These are phyloP conservation scores for Zygosaccharomyces bailii DNA, from an alignment of 805 yeast species.

Conservation along the genomic window DNA sequence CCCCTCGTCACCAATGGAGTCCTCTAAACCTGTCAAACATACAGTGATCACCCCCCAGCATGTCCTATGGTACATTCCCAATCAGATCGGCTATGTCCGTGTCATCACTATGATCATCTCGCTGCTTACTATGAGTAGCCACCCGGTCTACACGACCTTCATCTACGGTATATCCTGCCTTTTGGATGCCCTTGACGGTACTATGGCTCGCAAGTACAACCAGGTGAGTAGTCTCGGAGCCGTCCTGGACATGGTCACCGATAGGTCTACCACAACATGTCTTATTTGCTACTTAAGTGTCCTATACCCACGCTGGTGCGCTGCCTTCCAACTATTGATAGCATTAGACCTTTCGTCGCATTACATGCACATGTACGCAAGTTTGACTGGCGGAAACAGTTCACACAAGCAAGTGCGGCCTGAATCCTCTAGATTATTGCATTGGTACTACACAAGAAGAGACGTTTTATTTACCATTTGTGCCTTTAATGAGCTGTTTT, in stretches of 20 bases:
- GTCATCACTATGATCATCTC: constrained; percentile 80
- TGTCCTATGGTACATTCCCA: constrained; percentile 81
- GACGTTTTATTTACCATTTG: constrained; percentile 83
- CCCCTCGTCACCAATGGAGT: neutral
- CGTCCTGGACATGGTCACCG: constrained; percentile 97
- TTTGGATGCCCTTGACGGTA: constrained; percentile 94
- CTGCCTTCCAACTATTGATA: constrained; percentile 74
- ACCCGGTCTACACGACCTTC: constrained; percentile 73
- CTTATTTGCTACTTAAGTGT: constrained; percentile 81
- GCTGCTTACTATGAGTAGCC: constrained; percentile 73
- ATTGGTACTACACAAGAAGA: constrained; percentile 83
- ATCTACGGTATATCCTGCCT: constrained; percentile 85
- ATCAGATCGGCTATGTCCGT: constrained; percentile 84
- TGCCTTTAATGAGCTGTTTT: constrained; percentile 89
- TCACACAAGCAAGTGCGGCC: constrained; percentile 82
- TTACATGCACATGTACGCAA: constrained; percentile 98
- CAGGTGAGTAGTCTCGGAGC: constrained; percentile 95
- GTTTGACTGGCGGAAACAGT: constrained; percentile 69
- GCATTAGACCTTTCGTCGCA: constrained; percentile 89
- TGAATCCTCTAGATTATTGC: constrained; percentile 66
- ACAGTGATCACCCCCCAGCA: constrained; percentile 42
- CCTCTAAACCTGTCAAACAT: neutral
- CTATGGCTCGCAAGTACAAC: constrained; percentile 83
- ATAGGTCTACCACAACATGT: constrained; percentile 94
- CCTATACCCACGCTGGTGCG: constrained; percentile 57